These are phyloP conservation scores for Trypanosoma boissoni DNA, from an alignment of 208 protist genomes.

Conservation along the genomic window DNA sequence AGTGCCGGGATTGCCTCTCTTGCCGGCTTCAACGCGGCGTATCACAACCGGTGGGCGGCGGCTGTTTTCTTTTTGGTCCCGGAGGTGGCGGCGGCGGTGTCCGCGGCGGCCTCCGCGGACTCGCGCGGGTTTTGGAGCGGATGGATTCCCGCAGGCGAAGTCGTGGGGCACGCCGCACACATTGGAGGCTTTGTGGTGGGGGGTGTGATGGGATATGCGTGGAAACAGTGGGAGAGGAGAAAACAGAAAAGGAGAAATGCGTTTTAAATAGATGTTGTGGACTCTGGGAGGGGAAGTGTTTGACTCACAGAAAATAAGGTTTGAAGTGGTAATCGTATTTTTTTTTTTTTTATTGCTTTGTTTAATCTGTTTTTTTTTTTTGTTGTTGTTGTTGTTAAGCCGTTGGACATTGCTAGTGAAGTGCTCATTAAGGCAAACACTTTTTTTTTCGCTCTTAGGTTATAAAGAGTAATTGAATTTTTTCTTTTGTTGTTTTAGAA, in stretches of 20 bases:
- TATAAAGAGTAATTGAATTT: too few relatives aligned
- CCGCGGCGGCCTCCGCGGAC: constrained; percentile 10
- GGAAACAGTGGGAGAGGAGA: constrained; percentile 18
- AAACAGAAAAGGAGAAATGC: background rate
- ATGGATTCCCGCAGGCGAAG: constrained; percentile 37
- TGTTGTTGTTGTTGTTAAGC: background rate
- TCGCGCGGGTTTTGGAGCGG: background rate
- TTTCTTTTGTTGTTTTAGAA: background rate
- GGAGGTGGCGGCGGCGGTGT: constrained; percentile 27
- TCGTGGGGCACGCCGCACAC: constrained; percentile 61
- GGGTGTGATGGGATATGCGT: constrained; percentile 31
- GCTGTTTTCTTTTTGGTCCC: constrained; percentile 33
- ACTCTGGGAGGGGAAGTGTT: constrained; percentile 11
- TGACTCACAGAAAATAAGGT: background rate
- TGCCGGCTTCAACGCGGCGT: constrained; percentile 51
- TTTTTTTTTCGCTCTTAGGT: too few relatives aligned
- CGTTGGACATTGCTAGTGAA: too few relatives aligned
- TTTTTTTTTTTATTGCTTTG: constrained; percentile 3
- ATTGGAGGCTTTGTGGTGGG: constrained; percentile 58
- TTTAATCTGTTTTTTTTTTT: too few relatives aligned
- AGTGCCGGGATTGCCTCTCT: constrained; percentile 55
- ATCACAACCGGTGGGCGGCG: constrained; percentile 33
- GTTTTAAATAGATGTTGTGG: background rate
- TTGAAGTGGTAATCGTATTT: constrained; percentile 4
- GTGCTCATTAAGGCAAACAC: too few relatives aligned